These are phyloP conservation scores for Ampelocalamus luodianensis DNA, from an alignment of 176 grass and related monocot species.

Conservation along the genomic window DNA sequence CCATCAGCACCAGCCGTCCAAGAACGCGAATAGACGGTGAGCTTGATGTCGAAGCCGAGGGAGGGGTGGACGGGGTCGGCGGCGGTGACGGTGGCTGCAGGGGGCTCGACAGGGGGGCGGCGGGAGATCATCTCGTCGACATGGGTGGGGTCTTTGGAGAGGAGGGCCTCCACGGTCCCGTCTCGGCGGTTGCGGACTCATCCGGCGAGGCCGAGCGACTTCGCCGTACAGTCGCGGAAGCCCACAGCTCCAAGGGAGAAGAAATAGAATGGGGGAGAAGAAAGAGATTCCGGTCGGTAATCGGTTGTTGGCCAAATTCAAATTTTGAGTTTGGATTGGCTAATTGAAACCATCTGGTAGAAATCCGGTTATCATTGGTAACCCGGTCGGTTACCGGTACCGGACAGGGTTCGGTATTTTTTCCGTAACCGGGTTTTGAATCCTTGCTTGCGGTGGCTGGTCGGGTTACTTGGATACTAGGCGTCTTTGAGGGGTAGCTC, in stretches of 20 bases:
- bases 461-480: no score
- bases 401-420: no score
- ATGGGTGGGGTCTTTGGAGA: conserved; percentile 59
- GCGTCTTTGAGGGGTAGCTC: no score
- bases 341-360: not conserved
- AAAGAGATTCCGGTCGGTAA: no score
- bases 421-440: no score
- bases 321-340: not conserved
- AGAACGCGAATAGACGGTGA: conserved; percentile 48
- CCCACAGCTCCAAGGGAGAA: conserved; percentile 25
- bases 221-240: conserved; percentile 88
- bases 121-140: conserved; percentile 76
- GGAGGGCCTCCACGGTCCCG: conserved; percentile 77
- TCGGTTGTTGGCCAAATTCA: no score
- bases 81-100: conserved; percentile 52
- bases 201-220: conserved; percentile 67
- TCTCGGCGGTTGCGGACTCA: conserved; percentile 89
- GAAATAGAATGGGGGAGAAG: no score
- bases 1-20: not conserved
- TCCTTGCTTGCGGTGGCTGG: no score
- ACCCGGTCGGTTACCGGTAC: no score
- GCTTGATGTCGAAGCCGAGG: conserved; percentile 60
- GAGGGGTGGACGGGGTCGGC: conserved; percentile 48
- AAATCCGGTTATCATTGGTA: no score
- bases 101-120: conserved; percentile 55